A percentile compares a stretch with the other conserved stretches of the same genome.
Conservation (phyloP, 2,329 filamentous ascomycete genomes). For the Fusarium nanum region DNA sequence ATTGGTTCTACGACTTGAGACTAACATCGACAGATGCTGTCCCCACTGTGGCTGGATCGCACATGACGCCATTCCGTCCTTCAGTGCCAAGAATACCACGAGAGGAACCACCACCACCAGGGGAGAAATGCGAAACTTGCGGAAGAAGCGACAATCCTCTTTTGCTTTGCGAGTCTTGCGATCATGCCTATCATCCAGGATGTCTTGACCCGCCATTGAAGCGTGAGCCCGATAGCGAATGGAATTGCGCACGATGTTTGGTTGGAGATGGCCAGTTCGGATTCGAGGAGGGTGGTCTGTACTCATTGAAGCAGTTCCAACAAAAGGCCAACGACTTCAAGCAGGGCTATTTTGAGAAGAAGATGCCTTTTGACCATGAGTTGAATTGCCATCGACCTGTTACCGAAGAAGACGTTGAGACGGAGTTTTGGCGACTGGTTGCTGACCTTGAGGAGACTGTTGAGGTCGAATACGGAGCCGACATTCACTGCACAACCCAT, state of each 20-base stretch:
- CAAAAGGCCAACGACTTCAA: constrained; percentile 97
- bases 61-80: constrained; percentile 94
- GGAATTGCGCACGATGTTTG: constrained; percentile 95
- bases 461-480: constrained; percentile 97
- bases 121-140: constrained; percentile 85
- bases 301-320: constrained; percentile 95
- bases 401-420: constrained; percentile 94
- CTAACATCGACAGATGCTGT: constrained; percentile 61
- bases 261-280: constrained; percentile 97
- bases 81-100: constrained; percentile 74
- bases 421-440: constrained; percentile 95
- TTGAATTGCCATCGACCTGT: constrained; percentile 84
- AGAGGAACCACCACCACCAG: constrained; percentile 60
- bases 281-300: constrained; percentile 95
- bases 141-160: constrained; percentile 81
- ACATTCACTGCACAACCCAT: constrained; percentile 98
- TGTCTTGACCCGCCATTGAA: constrained; percentile 90
- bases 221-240: constrained; percentile 83
- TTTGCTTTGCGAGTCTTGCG: constrained; percentile 90
- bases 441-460: constrained; percentile 95
- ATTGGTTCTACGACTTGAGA: constrained; percentile 34
- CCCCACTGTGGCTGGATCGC: constrained; percentile 92
- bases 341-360: constrained; percentile 89
- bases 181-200: constrained; percentile 84
- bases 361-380: constrained; percentile 87